Evolutionary conservation across 257 asterid genomes (phyloP).

Genomic region (Rhazya stricta): DNA sequence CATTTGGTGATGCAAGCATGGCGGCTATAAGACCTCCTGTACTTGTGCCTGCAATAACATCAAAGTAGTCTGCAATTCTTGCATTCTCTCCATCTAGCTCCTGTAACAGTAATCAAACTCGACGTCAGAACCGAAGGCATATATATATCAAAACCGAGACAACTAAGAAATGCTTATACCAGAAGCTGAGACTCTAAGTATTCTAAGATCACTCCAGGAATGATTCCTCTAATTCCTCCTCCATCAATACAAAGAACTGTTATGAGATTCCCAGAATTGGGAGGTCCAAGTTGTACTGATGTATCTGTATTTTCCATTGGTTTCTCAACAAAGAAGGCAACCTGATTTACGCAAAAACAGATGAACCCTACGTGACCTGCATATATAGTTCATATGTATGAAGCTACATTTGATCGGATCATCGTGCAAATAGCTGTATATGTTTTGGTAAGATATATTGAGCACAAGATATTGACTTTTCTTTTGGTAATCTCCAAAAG

Average conservation of each 20-base stretch:
- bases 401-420: background rate
- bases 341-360: background rate
- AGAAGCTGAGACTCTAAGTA: constrained; percentile 49
- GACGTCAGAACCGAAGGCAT: too few relatives aligned
- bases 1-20: constrained; percentile 52
- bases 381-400: background rate
- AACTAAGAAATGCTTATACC: constrained; percentile 24
- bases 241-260: constrained; percentile 51
- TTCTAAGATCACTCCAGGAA: constrained; percentile 42
- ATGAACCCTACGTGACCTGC: background rate
- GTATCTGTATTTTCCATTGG: constrained; percentile 17
- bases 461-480: constrained; percentile 14
- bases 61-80: constrained; percentile 58
- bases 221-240: constrained; percentile 57
- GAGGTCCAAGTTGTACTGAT: constrained; percentile 22
- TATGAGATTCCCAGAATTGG: constrained; percentile 34
- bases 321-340: background rate
- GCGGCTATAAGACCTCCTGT: constrained; percentile 61
- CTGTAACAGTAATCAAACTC: background rate
- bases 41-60: constrained; percentile 65
- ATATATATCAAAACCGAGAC: background rate
- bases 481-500: background rate
- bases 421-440: background rate
- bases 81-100: constrained; percentile 31
- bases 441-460: background rate